Evolutionary conservation across 805 yeast genomes (phyloP).

Genomic region (Pichia deserticola): DNA sequence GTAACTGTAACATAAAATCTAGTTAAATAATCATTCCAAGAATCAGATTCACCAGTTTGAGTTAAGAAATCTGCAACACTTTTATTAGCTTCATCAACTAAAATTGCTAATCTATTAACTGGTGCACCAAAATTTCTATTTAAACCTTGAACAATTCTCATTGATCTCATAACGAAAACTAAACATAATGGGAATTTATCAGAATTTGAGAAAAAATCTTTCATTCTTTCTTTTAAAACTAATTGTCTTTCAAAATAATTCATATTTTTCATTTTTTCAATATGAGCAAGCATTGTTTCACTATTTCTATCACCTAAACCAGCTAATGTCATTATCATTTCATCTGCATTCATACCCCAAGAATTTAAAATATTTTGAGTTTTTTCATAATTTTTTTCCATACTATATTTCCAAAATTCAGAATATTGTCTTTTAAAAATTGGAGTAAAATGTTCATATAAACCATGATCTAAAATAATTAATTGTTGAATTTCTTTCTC

Average conservation of each 20-base stretch:
- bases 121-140: constrained; percentile 65
- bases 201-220: constrained; percentile 51
- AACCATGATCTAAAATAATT: constrained; percentile 70
- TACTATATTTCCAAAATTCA: constrained; percentile 54
- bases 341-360: constrained; percentile 70
- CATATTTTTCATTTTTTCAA: constrained; percentile 23
- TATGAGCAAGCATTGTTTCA: constrained; percentile 29
- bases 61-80: constrained; percentile 14
- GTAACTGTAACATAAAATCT: constrained; percentile 15
- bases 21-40: constrained; percentile 12
- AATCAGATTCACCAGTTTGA: constrained; percentile 9
- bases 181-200: constrained; percentile 60
- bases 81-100: constrained; percentile 48
- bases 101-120: constrained; percentile 59
- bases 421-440: constrained; percentile 50
- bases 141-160: constrained; percentile 67
- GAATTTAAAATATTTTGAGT: constrained; percentile 39
- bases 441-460: constrained; percentile 49
- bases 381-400: constrained; percentile 42
- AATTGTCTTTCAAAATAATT: constrained; percentile 36
- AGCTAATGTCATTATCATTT: constrained; percentile 42
- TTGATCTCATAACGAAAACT: constrained; percentile 58
- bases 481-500: constrained; percentile 39
- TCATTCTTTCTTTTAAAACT: constrained; percentile 39
- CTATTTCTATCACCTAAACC: constrained; percentile 15